Conservation (phyloP, 305 asterid genomes). For the Solanum hybrid region DNA sequence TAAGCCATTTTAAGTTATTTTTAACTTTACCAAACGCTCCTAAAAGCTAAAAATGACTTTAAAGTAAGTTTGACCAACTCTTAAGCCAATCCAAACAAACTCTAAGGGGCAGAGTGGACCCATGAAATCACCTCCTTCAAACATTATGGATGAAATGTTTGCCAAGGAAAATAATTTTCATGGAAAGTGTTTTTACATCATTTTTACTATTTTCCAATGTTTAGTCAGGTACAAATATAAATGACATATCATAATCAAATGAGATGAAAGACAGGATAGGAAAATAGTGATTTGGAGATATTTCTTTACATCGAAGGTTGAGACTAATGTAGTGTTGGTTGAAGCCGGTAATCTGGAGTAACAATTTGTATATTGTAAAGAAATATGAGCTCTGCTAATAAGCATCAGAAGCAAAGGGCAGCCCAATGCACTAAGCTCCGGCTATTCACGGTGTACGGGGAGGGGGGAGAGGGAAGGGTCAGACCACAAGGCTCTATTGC, state of each 20-base stretch:
- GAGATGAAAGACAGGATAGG: not conserved
- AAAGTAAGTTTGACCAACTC: not conserved
- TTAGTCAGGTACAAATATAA: not conserved
- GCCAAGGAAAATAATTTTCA: not conserved
- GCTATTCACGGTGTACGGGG: not conserved
- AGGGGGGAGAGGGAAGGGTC: not conserved
- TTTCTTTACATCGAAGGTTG: not conserved
- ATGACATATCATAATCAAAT: not conserved
- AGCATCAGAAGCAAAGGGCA: not conserved
- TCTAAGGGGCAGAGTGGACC: not conserved
- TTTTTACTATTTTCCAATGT: not conserved
- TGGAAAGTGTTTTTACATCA: not conserved
- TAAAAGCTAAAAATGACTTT: not conserved
- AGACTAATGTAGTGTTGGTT: not conserved
- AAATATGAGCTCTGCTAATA: not conserved
- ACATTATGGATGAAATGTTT: not conserved
- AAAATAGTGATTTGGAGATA: not conserved
- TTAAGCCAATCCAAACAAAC: not conserved
- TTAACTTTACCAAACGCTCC: not conserved
- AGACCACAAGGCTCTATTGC: not conserved
- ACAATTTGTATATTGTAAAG: not conserved
- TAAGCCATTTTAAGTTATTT: not conserved
- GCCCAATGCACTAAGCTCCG: not conserved
- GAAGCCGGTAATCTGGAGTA: not conserved
- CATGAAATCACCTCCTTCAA: not conserved